phyloP scores from a whole-genome alignment of 176 grass and related monocot genomes.

The Phoenix dactylifera region DNA sequence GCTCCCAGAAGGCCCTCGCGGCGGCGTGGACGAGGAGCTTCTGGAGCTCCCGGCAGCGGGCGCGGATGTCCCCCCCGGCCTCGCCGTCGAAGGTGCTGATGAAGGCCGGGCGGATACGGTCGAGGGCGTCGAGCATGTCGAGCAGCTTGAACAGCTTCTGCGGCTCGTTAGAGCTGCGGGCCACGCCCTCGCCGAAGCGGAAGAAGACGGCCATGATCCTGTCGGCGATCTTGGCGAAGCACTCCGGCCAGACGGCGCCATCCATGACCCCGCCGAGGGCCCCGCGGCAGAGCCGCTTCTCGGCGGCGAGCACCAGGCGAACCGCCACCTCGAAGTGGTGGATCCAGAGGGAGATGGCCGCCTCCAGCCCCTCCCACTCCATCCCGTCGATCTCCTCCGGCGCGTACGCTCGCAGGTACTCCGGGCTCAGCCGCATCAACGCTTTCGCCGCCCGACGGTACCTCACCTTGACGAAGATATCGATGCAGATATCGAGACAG shows the following conservation, averaged over 20 bases:
- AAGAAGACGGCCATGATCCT: conserved; percentile 49
- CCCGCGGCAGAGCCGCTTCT: conserved; percentile 42
- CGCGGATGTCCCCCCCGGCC: conserved; percentile 22
- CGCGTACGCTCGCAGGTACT: conserved; percentile 53
- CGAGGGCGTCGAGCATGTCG: conserved; percentile 48
- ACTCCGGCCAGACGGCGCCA: conserved; percentile 49
- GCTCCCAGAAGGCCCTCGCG: conserved; percentile 38
- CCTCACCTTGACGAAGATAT: conserved; percentile 57
- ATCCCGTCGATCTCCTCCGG: conserved; percentile 45
- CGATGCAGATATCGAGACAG: conserved; percentile 61
- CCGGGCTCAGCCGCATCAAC: conserved; percentile 56
- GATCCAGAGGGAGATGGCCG: conserved; percentile 46
- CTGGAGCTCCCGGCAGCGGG: conserved; percentile 49
- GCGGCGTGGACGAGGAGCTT: conserved; percentile 37
- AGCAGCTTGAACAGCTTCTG: conserved; percentile 70
- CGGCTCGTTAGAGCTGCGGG: conserved; percentile 31
- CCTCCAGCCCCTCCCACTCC: conserved; percentile 56
- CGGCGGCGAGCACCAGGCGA: conserved; percentile 33
- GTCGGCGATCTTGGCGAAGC: conserved; percentile 54
- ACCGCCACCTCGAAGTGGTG: conserved; percentile 46
- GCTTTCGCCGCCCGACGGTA: conserved; percentile 62
- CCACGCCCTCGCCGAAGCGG: conserved; percentile 41
- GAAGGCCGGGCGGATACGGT: conserved; percentile 17
- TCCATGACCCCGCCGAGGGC: conserved; percentile 30
- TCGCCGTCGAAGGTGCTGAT: conserved; percentile 38